These are phyloP conservation scores for Alternaria arborescens DNA, from an alignment of 2,329 filamentous ascomycete species.

Conservation along the genomic window DNA sequence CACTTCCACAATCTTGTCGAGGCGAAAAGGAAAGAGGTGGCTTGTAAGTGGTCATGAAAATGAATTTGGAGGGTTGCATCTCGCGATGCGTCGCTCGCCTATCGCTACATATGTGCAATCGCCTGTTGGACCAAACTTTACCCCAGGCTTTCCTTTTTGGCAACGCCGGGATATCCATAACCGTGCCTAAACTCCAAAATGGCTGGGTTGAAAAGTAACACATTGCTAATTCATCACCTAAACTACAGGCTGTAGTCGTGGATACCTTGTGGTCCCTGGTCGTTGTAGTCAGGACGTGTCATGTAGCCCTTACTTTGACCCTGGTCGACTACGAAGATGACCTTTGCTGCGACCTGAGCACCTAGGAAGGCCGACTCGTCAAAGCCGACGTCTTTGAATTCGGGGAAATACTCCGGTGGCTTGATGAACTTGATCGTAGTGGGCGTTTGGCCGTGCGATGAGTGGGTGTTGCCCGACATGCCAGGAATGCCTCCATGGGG, in stretches of 20 bases:
- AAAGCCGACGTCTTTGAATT: slow-evolving; percentile 80
- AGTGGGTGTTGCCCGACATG: slow-evolving; percentile 62
- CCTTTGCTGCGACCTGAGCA: slow-evolving; percentile 83
- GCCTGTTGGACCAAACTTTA: slow-evolving; percentile 3
- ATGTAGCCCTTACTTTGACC: slow-evolving; percentile 74
- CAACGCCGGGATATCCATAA: slow-evolving; percentile 32
- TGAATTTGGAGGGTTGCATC: neutral
- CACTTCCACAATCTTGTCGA: neutral
- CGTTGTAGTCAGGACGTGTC: slow-evolving; percentile 73
- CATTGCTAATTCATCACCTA: neutral
- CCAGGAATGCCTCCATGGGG: slow-evolving; percentile 47
- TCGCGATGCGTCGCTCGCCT: slow-evolving; percentile 25
- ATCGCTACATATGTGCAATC: slow-evolving; percentile 4
- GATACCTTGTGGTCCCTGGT: slow-evolving; percentile 70
- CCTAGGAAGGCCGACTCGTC: slow-evolving; percentile 90
- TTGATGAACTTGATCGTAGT: slow-evolving; percentile 82
- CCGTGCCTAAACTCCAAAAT: slow-evolving; percentile 29
- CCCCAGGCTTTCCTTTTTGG: slow-evolving; percentile 17
- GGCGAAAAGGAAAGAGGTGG: neutral
- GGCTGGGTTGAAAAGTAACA: slow-evolving; percentile 15
- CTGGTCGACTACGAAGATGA: slow-evolving; percentile 74
- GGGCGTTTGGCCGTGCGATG: slow-evolving; percentile 76
- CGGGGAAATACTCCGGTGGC: slow-evolving; percentile 84
- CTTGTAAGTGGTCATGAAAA: neutral
- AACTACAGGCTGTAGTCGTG: slow-evolving; percentile 60